phyloP scores from a whole-genome alignment of 768 basidiomycete species.

The Tulasnella calospora region DNA sequence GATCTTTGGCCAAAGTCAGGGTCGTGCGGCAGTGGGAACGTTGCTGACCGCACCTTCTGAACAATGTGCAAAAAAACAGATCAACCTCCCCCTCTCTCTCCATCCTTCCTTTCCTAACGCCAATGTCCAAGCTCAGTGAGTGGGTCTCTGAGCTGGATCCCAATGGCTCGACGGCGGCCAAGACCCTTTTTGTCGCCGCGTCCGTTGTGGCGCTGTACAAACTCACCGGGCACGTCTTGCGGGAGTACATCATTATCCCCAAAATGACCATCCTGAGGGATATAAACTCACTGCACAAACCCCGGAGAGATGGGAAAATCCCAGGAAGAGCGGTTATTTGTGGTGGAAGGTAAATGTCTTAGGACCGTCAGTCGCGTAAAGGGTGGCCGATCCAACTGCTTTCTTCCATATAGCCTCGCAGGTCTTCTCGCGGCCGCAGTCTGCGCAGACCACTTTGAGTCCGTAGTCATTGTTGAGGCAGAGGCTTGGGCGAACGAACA shows the following conservation, averaged over 20 bases:
- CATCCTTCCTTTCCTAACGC: no score
- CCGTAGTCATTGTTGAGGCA: slow-evolving; percentile 14
- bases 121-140: neutral
- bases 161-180: neutral
- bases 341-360: slow-evolving; percentile 12
- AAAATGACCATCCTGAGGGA: slow-evolving; percentile 18
- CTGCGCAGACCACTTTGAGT: slow-evolving; percentile 23
- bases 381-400: neutral
- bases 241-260: slow-evolving; percentile 11
- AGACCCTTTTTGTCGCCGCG: neutral
- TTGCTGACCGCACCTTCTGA: no score
- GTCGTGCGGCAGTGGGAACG: no score
- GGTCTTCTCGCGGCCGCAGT: slow-evolving; percentile 20
- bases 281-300: neutral
- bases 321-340: slow-evolving; percentile 11
- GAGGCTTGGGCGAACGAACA: slow-evolving; percentile 13
- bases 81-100: no score
- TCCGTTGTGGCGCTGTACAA: neutral
- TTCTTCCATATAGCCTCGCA: neutral
- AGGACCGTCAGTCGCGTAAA: neutral
- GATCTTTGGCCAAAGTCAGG: no score
- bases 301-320: slow-evolving; percentile 9
- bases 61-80: no score
- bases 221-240: slow-evolving; percentile 6
- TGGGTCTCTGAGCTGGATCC: neutral